Evolutionary conservation across 2,329 filamentous ascomycete genomes (phyloP).

Genomic region (Ophiocordyceps australis): DNA sequence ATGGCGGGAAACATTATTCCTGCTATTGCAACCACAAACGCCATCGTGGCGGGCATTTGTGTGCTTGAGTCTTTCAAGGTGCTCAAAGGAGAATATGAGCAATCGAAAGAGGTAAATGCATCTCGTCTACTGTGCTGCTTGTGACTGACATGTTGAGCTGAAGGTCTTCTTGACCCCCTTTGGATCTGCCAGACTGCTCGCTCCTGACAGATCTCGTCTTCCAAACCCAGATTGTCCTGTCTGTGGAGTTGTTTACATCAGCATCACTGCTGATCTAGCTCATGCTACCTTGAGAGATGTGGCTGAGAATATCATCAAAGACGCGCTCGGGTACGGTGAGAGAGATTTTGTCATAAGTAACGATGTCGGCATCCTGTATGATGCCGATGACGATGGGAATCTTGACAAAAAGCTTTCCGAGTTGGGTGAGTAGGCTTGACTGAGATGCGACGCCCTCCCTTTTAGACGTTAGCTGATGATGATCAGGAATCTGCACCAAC

Average conservation of each 20-base stretch:
- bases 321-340: conserved; percentile 57
- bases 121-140: background rate
- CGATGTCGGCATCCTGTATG: conserved; percentile 65
- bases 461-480: conserved; percentile 2
- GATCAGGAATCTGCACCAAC: conserved; percentile 45
- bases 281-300: conserved; percentile 63
- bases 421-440: conserved; percentile 35
- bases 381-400: conserved; percentile 78
- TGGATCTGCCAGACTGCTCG: conserved; percentile 36
- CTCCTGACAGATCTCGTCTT: conserved; percentile 32
- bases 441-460: background rate
- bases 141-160: conserved; percentile 1
- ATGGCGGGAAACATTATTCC: conserved; percentile 99
- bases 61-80: conserved; percentile 90
- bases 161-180: conserved; percentile 66
- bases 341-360: conserved; percentile 63
- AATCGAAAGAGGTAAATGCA: conserved; percentile 49
- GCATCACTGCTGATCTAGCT: conserved; percentile 47
- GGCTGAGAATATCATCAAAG: conserved; percentile 54
- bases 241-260: conserved; percentile 57
- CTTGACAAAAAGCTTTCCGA: conserved; percentile 62
- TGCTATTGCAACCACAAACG: conserved; percentile 94
- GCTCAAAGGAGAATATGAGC: conserved; percentile 49
- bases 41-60: conserved; percentile 83
- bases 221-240: conserved; percentile 75